A percentile compares a stretch with the other conserved stretches of the same genome.
These are phyloP conservation scores for Prunus armeniaca DNA, from an alignment of 306 rosid species.

Conservation along the genomic window DNA sequence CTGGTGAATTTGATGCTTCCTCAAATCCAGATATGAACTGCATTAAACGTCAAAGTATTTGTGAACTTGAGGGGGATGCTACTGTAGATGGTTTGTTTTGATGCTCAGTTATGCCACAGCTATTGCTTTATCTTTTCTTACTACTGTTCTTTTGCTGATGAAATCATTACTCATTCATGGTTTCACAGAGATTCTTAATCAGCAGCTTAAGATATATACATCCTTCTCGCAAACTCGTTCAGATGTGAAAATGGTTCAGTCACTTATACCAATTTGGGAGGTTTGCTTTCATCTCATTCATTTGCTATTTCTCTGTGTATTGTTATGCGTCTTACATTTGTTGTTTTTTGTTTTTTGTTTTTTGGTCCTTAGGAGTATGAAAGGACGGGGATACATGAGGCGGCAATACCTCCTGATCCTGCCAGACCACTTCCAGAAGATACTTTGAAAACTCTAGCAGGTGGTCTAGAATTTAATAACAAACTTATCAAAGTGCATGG, in stretches of 20 bases:
- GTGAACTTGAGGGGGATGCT: constrained; percentile 91
- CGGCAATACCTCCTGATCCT: constrained; percentile 48
- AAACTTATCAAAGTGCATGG: constrained; percentile 43
- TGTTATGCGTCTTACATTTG: neutral
- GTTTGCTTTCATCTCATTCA: constrained; percentile 31
- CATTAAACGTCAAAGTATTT: constrained; percentile 68
- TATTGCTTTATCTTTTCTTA: neutral
- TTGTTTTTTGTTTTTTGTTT: constrained; percentile 2
- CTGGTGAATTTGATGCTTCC: constrained; percentile 38
- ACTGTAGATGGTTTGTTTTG: constrained; percentile 65
- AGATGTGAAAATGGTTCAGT: constrained; percentile 89
- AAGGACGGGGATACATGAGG: constrained; percentile 52
- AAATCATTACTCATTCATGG: constrained; percentile 20
- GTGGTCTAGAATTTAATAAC: constrained; percentile 50
- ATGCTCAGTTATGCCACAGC: constrained; percentile 8
- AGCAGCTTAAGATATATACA: constrained; percentile 66
- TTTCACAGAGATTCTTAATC: constrained; percentile 69
- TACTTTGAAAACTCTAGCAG: constrained; percentile 57
- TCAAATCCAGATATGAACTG: constrained; percentile 31
- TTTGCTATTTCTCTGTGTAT: constrained; percentile 12
- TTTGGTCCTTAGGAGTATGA: constrained; percentile 48
- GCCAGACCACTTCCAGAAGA: constrained; percentile 71
- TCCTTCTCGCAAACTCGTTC: constrained; percentile 76
- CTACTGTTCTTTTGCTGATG: neutral
- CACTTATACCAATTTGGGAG: constrained; percentile 95